These are phyloP conservation scores for Candida sanyiensis DNA, from an alignment of 805 yeast genomes.

Conservation along the genomic window DNA sequence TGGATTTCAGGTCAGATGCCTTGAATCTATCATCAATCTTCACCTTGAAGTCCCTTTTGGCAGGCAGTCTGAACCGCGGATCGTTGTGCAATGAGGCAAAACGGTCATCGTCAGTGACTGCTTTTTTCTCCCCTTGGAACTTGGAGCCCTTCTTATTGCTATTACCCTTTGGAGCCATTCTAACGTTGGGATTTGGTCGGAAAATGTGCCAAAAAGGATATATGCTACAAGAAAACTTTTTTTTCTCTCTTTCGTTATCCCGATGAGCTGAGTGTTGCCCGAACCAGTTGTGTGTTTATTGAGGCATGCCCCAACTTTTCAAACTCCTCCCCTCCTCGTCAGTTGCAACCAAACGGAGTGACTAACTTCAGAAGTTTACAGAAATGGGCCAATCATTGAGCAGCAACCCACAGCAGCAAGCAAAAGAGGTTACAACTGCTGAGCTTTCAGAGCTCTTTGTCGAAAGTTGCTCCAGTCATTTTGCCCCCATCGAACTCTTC, in stretches of 20 bases:
- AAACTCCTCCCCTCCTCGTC: too few relatives aligned
- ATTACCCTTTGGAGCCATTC: slow-evolving; percentile 11
- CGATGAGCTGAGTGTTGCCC: too few relatives aligned
- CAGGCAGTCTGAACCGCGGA: slow-evolving; percentile 81
- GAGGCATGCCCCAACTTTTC: too few relatives aligned
- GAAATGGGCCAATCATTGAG: slow-evolving; percentile 26
- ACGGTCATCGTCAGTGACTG: slow-evolving; percentile 58
- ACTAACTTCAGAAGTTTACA: too few relatives aligned
- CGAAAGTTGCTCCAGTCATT: slow-evolving; percentile 28
- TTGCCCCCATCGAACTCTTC: slow-evolving; percentile 32
- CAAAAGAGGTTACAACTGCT: slow-evolving; percentile 14
- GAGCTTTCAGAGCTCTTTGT: slow-evolving; percentile 27
- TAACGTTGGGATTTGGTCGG: neutral
- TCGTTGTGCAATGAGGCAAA: slow-evolving; percentile 76
- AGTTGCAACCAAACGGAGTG: too few relatives aligned
- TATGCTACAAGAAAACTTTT: neutral
- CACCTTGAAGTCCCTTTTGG: slow-evolving; percentile 61
- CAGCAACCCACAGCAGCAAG: slow-evolving; percentile 2
- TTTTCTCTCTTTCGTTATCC: too few relatives aligned
- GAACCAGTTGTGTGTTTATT: too few relatives aligned
- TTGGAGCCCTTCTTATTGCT: slow-evolving; percentile 1
- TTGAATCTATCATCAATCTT: slow-evolving; percentile 84
- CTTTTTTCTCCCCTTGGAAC: slow-evolving; percentile 9
- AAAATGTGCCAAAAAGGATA: neutral
- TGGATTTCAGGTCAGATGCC: slow-evolving; percentile 52